Evolutionary conservation across 805 yeast genomes (phyloP), one percentile per base, ranked within the genome.

Genomic region (Cyberlindnera maclurae): DNA sequence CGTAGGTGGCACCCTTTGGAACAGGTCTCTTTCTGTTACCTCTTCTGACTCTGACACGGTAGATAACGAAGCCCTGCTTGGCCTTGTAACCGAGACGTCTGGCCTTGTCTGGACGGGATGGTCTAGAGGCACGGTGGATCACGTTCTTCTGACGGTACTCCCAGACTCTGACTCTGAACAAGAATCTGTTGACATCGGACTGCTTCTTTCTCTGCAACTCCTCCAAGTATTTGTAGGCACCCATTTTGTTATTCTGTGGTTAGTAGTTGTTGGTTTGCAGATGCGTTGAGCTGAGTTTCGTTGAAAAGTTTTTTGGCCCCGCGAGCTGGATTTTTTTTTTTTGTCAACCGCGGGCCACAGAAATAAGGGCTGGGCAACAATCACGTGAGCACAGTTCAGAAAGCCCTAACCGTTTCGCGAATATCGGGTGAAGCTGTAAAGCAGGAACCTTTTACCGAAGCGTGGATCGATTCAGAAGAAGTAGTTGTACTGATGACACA

Each of bases 1-100:
- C 98, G 82, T 93, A 90, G 70, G 97, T 93, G 66, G 97, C 97
- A 86, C 98, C 98, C 93, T 93, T 93, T 77, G 94, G 88, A 64
- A 83, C 97, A 63, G 97, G 97, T 78, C 96, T 87, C 96, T 93
- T 93, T 85, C 98, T 89, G 80, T 90, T 90, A 80, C 98, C 98
- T 77, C 98, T 86, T 78, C 97, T 87, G 64, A 93, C 97, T 76
- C 98, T 87, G 73, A 90, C 75, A 74, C 98, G 83, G 96, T 75
- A 93, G 81, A 93, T 79, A 58, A 85, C 96, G 70, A 86, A 93
- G 62, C 98, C 98, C 80, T 93, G 98, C 83, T 93, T 93, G 75
- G 98, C 97, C 84, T 93, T 93, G 96, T 93, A 93, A 61, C 98
- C 98, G 66, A 93, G 83, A 75, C 95, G 87, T 82, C 98, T 90